Conservation (phyloP, 2,329 filamentous ascomycete species). For the Arachnopeziza araneosa region DNA sequence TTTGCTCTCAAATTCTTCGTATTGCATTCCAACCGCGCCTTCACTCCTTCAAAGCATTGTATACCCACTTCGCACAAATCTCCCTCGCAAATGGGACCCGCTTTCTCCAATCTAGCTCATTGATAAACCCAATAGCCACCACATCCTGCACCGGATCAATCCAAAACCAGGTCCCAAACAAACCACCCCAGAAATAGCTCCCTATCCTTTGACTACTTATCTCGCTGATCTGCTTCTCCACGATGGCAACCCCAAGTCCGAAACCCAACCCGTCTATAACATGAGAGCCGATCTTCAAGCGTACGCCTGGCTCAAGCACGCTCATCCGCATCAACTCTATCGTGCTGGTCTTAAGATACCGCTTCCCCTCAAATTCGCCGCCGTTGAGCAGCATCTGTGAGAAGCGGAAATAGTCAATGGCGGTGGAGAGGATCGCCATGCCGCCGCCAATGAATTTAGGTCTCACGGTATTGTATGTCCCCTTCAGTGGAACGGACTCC, state of each 20-base stretch:
- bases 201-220: slow-evolving; percentile 1
- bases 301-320: slow-evolving; percentile 5
- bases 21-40: too few species aligned
- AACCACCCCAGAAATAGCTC: slow-evolving; percentile 5
- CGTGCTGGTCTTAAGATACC: slow-evolving; percentile 4
- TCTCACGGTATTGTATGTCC: slow-evolving; percentile 5
- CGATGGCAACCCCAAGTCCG: slow-evolving; percentile 3
- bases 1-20: too few species aligned
- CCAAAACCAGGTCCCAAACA: slow-evolving; percentile 11
- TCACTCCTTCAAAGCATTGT: slow-evolving; percentile 8
- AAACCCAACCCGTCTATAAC: neutral
- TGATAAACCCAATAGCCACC: slow-evolving; percentile 6
- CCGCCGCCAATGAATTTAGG: slow-evolving; percentile 8
- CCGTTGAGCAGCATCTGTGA: slow-evolving; percentile 9
- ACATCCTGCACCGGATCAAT: slow-evolving; percentile 4
- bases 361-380: slow-evolving; percentile 9
- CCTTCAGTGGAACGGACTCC: slow-evolving; percentile 1
- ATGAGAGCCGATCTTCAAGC: neutral
- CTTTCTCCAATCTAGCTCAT: slow-evolving; percentile 4
- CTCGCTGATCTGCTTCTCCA: neutral
- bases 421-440: slow-evolving; percentile 6
- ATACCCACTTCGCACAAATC: slow-evolving; percentile 6
- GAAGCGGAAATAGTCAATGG: slow-evolving; percentile 7
- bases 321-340: slow-evolving; percentile 7
- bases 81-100: neutral